These are phyloP conservation scores for Boletus rubroflammeus DNA, from an alignment of 768 basidiomycete genomes.

Conservation along the genomic window DNA sequence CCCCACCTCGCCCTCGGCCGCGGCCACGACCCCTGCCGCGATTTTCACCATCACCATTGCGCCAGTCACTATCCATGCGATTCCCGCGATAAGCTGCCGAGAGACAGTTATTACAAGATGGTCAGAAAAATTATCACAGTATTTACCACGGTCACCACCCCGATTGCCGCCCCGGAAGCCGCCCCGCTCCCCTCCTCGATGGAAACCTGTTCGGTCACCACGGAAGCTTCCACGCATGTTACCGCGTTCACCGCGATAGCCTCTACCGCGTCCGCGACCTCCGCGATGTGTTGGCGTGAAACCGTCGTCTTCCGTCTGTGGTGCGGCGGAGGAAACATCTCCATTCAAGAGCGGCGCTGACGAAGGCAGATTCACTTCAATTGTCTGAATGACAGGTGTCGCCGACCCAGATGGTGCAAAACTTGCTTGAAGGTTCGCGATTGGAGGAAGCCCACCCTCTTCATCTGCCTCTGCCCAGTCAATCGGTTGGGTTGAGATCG, in stretches of 20 bases:
- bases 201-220: constrained; percentile 33
- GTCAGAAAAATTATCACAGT: neutral
- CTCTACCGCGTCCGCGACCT: constrained; percentile 47
- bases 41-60: constrained; percentile 41
- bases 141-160: constrained; percentile 25
- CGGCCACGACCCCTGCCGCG: constrained; percentile 42
- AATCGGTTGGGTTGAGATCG: constrained; percentile 38
- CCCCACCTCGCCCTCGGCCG: constrained; percentile 41
- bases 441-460: constrained; percentile 73
- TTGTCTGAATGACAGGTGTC: constrained; percentile 46
- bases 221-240: constrained; percentile 40
- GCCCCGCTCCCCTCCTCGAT: constrained; percentile 38
- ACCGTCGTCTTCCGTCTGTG: constrained; percentile 53
- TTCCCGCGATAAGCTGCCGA: constrained; percentile 17
- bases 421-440: constrained; percentile 69
- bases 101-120: neutral
- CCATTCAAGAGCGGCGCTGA: constrained; percentile 19
- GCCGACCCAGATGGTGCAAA: constrained; percentile 72
- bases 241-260: constrained; percentile 41
- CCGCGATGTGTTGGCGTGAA: constrained; percentile 48
- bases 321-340: constrained; percentile 21
- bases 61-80: constrained; percentile 42
- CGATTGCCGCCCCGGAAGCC: constrained; percentile 35
- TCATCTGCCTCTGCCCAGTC: constrained; percentile 81
- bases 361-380: constrained; percentile 33